phyloP scores from a whole-genome alignment of 495 filamentous ascomycete species.

The Tetracladium setigerum region DNA sequence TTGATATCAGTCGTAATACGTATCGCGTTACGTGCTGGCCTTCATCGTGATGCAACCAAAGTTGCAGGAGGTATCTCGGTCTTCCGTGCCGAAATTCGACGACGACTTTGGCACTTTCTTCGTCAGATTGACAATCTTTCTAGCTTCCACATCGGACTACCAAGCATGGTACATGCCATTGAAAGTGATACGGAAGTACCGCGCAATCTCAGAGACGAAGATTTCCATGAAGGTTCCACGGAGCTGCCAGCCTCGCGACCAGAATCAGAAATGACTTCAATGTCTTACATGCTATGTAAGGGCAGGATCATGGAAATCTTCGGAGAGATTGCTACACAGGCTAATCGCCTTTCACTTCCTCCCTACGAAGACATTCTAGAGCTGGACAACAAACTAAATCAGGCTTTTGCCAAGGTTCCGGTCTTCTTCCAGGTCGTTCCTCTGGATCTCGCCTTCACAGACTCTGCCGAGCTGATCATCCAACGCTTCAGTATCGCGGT shows the following conservation, averaged over 20 bases:
- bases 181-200: slow-evolving; percentile 40
- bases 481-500: slow-evolving; percentile 64
- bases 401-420: slow-evolving; percentile 49
- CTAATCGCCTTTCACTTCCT: slow-evolving; percentile 29
- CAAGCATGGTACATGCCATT: slow-evolving; percentile 38
- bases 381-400: slow-evolving; percentile 54
- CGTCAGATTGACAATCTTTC: slow-evolving; percentile 41
- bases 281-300: slow-evolving; percentile 43
- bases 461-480: slow-evolving; percentile 56
- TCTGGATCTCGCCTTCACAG: slow-evolving; percentile 52
- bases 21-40: slow-evolving; percentile 47
- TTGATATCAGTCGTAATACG: slow-evolving; percentile 38
- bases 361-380: slow-evolving; percentile 60
- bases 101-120: slow-evolving; percentile 45
- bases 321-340: slow-evolving; percentile 29
- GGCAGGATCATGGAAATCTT: slow-evolving; percentile 29
- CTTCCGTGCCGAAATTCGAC: slow-evolving; percentile 48
- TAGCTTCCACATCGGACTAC: slow-evolving; percentile 46
- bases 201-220: slow-evolving; percentile 40
- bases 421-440: slow-evolving; percentile 49
- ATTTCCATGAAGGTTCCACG: slow-evolving; percentile 35
- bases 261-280: slow-evolving; percentile 34
- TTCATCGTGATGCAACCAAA: slow-evolving; percentile 43
- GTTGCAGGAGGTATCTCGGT: slow-evolving; percentile 40
- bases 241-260: slow-evolving; percentile 37